Evolutionary conservation across 2,329 filamentous ascomycete genomes (phyloP).

Genomic region (Penicillium brasilianum): DNA sequence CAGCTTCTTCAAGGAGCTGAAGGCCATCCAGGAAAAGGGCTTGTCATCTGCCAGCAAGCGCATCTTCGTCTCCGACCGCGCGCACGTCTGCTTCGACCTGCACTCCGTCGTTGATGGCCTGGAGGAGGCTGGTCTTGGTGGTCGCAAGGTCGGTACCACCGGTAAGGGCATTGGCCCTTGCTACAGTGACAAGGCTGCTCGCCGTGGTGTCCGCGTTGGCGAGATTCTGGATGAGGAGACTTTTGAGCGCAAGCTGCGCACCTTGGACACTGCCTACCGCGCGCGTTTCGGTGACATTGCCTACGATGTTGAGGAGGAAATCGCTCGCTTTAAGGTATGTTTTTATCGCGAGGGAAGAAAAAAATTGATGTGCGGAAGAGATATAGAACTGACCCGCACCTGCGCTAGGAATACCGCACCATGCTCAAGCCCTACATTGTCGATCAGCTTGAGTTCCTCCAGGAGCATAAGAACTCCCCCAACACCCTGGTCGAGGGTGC

Average conservation of each 20-base stretch:
- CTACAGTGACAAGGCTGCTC: conserved; percentile 67
- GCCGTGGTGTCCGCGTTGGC: conserved; percentile 63
- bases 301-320: conserved; percentile 66
- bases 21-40: conserved; percentile 50
- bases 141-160: conserved; percentile 55
- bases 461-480: conserved; percentile 58
- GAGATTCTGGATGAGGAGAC: conserved; percentile 62
- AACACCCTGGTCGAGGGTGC: conserved; percentile 67
- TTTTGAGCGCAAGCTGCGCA: conserved; percentile 61
- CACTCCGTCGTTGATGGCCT: conserved; percentile 54
- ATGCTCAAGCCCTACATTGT: conserved; percentile 46
- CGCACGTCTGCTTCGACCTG: conserved; percentile 52
- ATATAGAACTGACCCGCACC: conserved; percentile 9
- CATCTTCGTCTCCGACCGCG: conserved; percentile 54
- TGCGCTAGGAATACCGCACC: conserved; percentile 43
- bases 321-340: conserved; percentile 60
- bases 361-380: neutral
- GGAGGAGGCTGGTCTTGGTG: conserved; percentile 51
- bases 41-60: conserved; percentile 47
- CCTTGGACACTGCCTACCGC: conserved; percentile 58
- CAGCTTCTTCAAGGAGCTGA: conserved; percentile 55
- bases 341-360: neutral
- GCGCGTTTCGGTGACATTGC: conserved; percentile 64
- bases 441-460: conserved; percentile 58
- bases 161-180: conserved; percentile 61